Conservation (phyloP, 108 stramenopile genomes). For the Skeletonema marinoi region DNA sequence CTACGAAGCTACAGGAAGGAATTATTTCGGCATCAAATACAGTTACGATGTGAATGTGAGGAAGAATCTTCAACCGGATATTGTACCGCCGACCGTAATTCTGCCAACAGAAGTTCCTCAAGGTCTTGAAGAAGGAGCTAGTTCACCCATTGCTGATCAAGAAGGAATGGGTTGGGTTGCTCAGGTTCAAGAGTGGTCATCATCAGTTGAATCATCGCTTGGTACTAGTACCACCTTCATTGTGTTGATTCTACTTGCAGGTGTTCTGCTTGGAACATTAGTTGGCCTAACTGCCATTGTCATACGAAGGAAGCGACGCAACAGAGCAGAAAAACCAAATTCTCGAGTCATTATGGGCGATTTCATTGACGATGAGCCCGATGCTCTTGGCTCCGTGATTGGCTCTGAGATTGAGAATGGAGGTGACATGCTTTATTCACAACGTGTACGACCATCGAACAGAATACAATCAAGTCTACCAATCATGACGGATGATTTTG, state of each 20-base stretch:
- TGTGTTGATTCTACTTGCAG: neutral
- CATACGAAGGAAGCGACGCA: neutral
- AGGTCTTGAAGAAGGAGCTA: neutral
- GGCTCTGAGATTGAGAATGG: neutral
- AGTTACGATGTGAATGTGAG: neutral
- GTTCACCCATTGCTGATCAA: neutral
- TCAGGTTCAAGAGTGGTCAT: neutral
- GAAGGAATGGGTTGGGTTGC: neutral
- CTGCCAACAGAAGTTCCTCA: neutral
- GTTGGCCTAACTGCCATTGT: neutral
- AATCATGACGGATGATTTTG: neutral
- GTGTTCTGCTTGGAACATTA: neutral
- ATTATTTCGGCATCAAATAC: neutral
- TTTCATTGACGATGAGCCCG: neutral
- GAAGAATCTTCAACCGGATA: neutral
- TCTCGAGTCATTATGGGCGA: neutral
- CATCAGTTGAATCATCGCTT: neutral
- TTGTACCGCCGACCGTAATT: neutral
- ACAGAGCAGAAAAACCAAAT: neutral
- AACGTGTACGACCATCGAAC: neutral
- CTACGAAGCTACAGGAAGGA: neutral
- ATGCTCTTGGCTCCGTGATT: neutral
- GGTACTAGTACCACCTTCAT: neutral
- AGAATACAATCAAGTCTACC: neutral
- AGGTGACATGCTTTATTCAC: neutral